A percentile compares a stretch with the other conserved stretches of the same genome.
phyloP scores from a whole-genome alignment of 345 rosid species.

The Theobroma cacao region DNA sequence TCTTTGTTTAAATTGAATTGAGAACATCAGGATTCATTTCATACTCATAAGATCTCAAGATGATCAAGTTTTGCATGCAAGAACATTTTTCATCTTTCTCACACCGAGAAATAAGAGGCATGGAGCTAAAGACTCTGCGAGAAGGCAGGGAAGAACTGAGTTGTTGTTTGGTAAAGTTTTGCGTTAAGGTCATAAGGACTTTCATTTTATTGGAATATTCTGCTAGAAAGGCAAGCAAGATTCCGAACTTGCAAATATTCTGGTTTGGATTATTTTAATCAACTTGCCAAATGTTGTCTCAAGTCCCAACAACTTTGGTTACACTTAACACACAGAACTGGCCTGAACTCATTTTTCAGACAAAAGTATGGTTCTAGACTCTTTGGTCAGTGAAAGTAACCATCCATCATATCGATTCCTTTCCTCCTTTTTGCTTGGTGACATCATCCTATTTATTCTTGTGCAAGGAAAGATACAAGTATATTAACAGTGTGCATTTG shows the following conservation, averaged over 20 bases:
- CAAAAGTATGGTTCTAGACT: too few species aligned
- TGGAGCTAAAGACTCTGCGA: not conserved
- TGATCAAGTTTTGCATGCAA: not conserved
- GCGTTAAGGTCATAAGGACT: not conserved
- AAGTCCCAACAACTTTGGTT: not conserved
- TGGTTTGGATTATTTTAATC: not conserved
- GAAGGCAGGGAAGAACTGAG: not conserved
- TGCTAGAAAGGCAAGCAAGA: not conserved
- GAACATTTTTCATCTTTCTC: not conserved
- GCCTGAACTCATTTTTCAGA: not conserved
- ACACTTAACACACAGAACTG: not conserved
- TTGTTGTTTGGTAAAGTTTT: not conserved
- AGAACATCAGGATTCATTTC: not conserved
- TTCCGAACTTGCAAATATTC: not conserved
- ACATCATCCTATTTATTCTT: not conserved
- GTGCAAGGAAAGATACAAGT: not conserved
- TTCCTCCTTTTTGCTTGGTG: not conserved
- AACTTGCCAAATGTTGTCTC: not conserved
- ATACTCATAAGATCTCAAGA: not conserved
- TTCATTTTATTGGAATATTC: not conserved
- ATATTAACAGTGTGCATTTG: not conserved
- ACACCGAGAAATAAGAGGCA: not conserved
- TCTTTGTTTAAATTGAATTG: not conserved
- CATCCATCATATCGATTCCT: too few species aligned
- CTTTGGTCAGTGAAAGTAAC: too few species aligned